Percentiles rank a stretch among this genome's conserved stretches.
Evolutionary conservation across 768 basidiomycete genomes (phyloP).

Genomic region (Boletus coccyginus): DNA sequence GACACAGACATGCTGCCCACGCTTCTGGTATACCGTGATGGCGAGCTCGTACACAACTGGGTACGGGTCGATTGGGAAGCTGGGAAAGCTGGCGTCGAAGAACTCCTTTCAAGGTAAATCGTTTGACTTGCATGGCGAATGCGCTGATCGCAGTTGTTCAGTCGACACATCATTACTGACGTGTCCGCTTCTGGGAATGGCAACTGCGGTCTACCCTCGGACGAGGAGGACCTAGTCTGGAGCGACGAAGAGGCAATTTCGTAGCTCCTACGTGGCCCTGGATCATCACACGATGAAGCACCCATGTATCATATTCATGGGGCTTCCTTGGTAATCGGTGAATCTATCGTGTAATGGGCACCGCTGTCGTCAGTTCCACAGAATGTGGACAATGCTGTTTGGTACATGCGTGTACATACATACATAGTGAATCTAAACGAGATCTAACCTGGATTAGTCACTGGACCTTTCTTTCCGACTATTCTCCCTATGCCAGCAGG

Average conservation of each 20-base stretch:
- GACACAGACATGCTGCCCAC: slow-evolving; percentile 82
- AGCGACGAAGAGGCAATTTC: slow-evolving; percentile 45
- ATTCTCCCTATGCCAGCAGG: slow-evolving; percentile 13
- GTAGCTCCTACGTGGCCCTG: neutral
- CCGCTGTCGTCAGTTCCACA: neutral
- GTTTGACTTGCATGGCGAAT: neutral
- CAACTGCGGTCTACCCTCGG: slow-evolving; percentile 47
- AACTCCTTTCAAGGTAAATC: slow-evolving; percentile 57
- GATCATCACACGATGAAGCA: neutral
- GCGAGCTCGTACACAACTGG: slow-evolving; percentile 86
- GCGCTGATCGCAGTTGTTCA: neutral
- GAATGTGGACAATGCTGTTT: neutral
- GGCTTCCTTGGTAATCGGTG: neutral
- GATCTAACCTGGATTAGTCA: neutral
- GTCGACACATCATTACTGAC: slow-evolving; percentile 27
- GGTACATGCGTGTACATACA: no score
- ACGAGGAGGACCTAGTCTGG: slow-evolving; percentile 53
- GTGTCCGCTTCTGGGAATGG: slow-evolving; percentile 25
- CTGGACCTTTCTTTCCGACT: neutral
- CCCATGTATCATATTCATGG: neutral
- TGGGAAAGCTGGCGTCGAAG: slow-evolving; percentile 62
- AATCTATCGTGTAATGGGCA: neutral
- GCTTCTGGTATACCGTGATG: slow-evolving; percentile 72
- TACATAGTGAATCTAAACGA: no score
- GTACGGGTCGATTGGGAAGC: slow-evolving; percentile 88